Evolutionary conservation across 371 early-diverging fungal genomes (phyloP), one percentile per base, ranked within the genome.

Genomic region (Syncephalastrum contaminatum): DNA sequence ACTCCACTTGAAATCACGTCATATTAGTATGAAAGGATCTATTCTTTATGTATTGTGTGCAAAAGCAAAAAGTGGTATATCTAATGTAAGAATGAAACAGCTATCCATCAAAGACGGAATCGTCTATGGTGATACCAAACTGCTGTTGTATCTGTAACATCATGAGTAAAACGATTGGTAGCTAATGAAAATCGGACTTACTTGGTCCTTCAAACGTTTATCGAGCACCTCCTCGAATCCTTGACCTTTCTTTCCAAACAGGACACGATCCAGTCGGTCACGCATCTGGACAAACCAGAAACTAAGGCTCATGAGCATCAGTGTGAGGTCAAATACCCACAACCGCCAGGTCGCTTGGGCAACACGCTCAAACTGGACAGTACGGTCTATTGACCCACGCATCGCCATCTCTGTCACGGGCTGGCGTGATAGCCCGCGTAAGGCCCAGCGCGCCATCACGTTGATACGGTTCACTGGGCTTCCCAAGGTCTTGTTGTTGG

Each of bases 401-500:
- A 20, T 10, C 3, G 18, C 27, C 16, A 30, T 59, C 20, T 14
- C 8, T n/a, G 50, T 43, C 54, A 14, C 44, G 2, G 55, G 48
- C 15, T 51, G 54, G 3, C 47, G 25, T 10, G 75, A 79, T 5
- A 84, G 57, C 0, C 87, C 87, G 10, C 69, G 63, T 0, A 91
- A 90, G 5, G 95, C 95, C 77, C 86, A 91, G 19, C 85, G 72
- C 1, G 93, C 94, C 87, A 93, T 94, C 10, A 93, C 66, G 64
- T 88, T 90, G 64, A 94, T 88, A 14, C 95, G 83, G 53, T 96
- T 93, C 27, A 96, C 92, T 0, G 94, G 95, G 4, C 86, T 87
- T 14, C 94, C 93, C 16, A 92, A 65, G 4, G 79, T 67, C 68
- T 91, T 92, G 73, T 96, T 96, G 55, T 89, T 88, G 14, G 93